Conservation (phyloP, 2,329 filamentous ascomycete species). For the Beauveria rudraprayagi region DNA sequence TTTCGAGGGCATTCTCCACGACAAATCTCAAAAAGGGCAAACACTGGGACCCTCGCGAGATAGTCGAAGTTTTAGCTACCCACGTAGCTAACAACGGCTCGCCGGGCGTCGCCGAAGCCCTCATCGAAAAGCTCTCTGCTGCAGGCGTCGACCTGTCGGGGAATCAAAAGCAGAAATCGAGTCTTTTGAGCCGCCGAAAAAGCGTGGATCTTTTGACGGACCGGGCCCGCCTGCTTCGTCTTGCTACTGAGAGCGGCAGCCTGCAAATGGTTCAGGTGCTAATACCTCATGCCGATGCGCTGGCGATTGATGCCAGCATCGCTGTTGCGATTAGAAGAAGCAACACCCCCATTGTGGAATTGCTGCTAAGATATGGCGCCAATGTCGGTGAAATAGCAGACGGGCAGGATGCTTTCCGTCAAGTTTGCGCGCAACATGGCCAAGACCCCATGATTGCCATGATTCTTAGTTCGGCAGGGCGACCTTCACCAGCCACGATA, state of each 20-base stretch:
- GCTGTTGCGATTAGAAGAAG: constrained; percentile 39
- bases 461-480: constrained; percentile 41
- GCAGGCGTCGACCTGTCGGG: constrained; percentile 45
- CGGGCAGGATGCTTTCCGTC: constrained; percentile 45
- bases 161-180: constrained; percentile 38
- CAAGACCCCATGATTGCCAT: constrained; percentile 39
- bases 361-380: constrained; percentile 45
- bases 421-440: constrained; percentile 38
- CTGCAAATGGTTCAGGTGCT: constrained; percentile 46
- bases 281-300: constrained; percentile 42
- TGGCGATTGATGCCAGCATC: constrained; percentile 42
- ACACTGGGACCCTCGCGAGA: constrained; percentile 43
- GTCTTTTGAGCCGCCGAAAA: constrained; percentile 39
- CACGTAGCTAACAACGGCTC: constrained; percentile 43
- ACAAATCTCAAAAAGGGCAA: constrained; percentile 38
- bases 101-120: constrained; percentile 47
- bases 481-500: constrained; percentile 33
- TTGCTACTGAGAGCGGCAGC: constrained; percentile 42
- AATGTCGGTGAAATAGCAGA: constrained; percentile 38
- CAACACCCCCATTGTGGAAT: constrained; percentile 35
- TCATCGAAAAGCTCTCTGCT: constrained; percentile 41
- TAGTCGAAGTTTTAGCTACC: constrained; percentile 42
- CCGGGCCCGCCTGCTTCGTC: constrained; percentile 41
- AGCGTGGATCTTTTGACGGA: constrained; percentile 42
- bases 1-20: constrained; percentile 32